Evolutionary conservation across 495 filamentous ascomycete genomes (phyloP).

Genomic region (Penicillium macrosclerotiorum): DNA sequence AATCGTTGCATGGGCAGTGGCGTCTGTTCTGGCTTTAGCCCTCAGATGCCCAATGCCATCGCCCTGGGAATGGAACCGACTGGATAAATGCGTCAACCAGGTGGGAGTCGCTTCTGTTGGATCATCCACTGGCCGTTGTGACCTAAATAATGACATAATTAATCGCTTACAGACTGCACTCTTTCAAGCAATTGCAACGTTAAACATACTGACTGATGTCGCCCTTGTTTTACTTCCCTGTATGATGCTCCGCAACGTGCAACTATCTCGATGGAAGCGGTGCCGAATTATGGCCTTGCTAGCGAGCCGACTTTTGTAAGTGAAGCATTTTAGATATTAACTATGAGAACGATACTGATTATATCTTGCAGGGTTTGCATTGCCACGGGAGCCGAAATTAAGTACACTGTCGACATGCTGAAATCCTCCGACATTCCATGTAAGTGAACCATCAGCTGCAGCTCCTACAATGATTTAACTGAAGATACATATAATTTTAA

Average conservation of each 20-base stretch:
- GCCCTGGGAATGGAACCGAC: constrained; percentile 19
- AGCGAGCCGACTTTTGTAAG: constrained; percentile 24
- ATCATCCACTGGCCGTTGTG: no score
- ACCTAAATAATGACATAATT: no score
- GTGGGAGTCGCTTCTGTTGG: constrained; percentile 2
- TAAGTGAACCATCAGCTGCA: neutral
- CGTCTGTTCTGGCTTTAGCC: constrained; percentile 23
- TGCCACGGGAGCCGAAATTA: constrained; percentile 17
- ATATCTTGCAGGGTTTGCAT: constrained; percentile 14
- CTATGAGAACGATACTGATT: neutral
- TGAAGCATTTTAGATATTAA: neutral
- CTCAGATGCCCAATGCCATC: constrained; percentile 23
- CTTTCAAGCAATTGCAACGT: constrained; percentile 16
- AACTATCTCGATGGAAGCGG: constrained; percentile 15
- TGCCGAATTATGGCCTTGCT: constrained; percentile 23
- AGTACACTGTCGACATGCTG: constrained; percentile 11
- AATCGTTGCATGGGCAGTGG: constrained; percentile 23
- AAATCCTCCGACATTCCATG: constrained; percentile 17
- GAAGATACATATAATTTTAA: constrained; percentile 4
- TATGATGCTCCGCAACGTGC: constrained; percentile 19
- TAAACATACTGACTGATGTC: constrained; percentile 27
- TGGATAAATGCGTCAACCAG: constrained; percentile 18
- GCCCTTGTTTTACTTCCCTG: constrained; percentile 23
- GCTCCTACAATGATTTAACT: neutral
- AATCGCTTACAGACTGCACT: constrained; percentile 15